Evolutionary conservation across 352 stramenopile species (phyloP), one percentile per base, ranked within the genome.

Genomic region (Pythium sp.): DNA sequence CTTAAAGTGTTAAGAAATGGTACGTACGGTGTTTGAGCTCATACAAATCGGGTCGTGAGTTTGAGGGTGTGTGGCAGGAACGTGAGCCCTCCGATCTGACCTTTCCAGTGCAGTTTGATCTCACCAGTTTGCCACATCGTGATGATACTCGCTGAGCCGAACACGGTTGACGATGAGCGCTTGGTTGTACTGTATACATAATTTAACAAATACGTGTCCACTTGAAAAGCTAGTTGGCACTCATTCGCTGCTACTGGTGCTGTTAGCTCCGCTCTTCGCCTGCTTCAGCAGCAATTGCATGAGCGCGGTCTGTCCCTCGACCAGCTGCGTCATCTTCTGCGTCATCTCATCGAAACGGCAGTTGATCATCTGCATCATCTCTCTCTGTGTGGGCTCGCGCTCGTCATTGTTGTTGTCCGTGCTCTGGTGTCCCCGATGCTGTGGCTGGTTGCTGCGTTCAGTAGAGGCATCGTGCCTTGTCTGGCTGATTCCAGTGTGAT

Each of bases 341-440:
- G 59, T 57, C 59, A 64, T 36, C 6, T 64, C 59, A 1, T 43
- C 24, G 11, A 64, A 57, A 2, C 26, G 38, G 24, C 59, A 41
- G 41, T 57, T 24, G 26, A 64, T 43, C 38, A 55, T 41, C 24
- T 64, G 22, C 41, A 64, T 41, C 28, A 64, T 28, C 41, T 56
- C 58, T 64, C 41, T 54, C 8, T 15, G 24, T 11, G 58, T 56
- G 12, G 58, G 58, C 24, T 64, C 58, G 6, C 5, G 5, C 3
- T 53, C 58, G 28, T n/a, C 36, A 43, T 41, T 18, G 5, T 41
- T 36, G 54, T 24, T 41, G 5, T 20, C 54, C 15, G 2, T 26
- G 6, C 28, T 59, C 26, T 24, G 24, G 4, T 36, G 24, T 38
- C 24, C 5, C 14, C 8, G 24, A 11, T 14, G 5, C 49, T 57